Percentiles rank a stretch among this genome's conserved stretches.
Conservation (phyloP, 805 yeast genomes). For the Metschnikowia similis region DNA sequence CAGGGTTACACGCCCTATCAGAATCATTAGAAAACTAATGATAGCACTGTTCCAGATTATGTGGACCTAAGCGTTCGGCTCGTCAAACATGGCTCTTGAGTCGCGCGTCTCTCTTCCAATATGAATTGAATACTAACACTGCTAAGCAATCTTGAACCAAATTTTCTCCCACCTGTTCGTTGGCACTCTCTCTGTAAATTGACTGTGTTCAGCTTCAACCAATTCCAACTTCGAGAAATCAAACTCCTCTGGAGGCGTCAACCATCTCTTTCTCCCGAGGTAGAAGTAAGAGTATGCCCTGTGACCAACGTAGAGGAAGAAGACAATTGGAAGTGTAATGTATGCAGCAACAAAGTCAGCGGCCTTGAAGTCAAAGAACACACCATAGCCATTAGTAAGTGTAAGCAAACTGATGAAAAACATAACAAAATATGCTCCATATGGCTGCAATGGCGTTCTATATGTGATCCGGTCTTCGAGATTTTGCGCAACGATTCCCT, state of each 20-base stretch:
- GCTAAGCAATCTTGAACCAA: conserved; percentile 43
- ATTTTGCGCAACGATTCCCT: conserved; percentile 52
- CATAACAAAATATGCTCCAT: conserved; percentile 52
- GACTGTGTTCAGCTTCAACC: conserved; percentile 51
- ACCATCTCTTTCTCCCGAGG: conserved; percentile 32
- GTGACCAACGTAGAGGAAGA: conserved; percentile 55
- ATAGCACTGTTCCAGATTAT: no score
- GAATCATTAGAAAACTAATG: no score
- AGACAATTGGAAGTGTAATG: conserved; percentile 57
- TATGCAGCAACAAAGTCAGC: conserved; percentile 72
- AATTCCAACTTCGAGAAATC: conserved; percentile 60
- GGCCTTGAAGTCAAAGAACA: conserved; percentile 61
- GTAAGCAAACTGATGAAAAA: conserved; percentile 48
- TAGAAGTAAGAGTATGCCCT: conserved; percentile 36
- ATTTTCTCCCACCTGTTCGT: conserved; percentile 38
- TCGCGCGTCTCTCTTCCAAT: neutral
- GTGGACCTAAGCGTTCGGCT: no score
- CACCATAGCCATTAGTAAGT: conserved; percentile 70
- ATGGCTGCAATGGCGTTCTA: conserved; percentile 54
- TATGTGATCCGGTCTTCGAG: conserved; percentile 55
- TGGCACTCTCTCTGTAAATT: conserved; percentile 34
- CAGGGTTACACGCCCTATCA: no score
- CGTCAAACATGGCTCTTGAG: no score
- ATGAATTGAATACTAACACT: neutral
- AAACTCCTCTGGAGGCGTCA: conserved; percentile 51